phyloP scores from a whole-genome alignment of 441 rosid species.

The Pelargonium citronellum region DNA sequence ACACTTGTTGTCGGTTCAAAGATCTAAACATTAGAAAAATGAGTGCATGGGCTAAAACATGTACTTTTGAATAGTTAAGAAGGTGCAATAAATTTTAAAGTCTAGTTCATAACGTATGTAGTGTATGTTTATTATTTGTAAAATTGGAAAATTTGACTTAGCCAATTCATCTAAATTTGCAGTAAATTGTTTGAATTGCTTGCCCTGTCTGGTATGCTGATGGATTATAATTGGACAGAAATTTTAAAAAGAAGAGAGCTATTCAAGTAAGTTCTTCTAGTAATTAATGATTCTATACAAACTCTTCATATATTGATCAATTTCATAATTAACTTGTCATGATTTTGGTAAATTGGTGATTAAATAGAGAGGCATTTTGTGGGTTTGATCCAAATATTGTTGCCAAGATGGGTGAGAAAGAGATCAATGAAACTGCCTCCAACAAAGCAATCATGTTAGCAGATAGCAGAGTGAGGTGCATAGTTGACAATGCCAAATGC shows the following conservation, averaged over 20 bases:
- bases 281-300: no score
- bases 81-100: no score
- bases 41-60: no score
- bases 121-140: no score
- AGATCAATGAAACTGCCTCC: constrained; percentile 61
- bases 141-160: no score
- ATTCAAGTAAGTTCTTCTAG: constrained; percentile 39
- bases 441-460: constrained; percentile 61
- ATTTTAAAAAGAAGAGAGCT: constrained; percentile 65
- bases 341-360: background rate
- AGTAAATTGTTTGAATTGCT: constrained; percentile 86
- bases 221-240: constrained; percentile 98
- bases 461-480: constrained; percentile 76
- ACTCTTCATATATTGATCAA: no score
- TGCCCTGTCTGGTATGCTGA: constrained; percentile 81
- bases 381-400: constrained; percentile 70
- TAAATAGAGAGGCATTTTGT: constrained; percentile 59
- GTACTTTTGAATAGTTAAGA: no score
- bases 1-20: no score
- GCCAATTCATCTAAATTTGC: constrained; percentile 7
- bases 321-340: background rate
- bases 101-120: no score
- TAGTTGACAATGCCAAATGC: constrained; percentile 82
- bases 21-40: no score
- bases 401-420: constrained; percentile 78